Conservation (phyloP, 352 stramenopile species). For the Phytophthora foliorum region DNA sequence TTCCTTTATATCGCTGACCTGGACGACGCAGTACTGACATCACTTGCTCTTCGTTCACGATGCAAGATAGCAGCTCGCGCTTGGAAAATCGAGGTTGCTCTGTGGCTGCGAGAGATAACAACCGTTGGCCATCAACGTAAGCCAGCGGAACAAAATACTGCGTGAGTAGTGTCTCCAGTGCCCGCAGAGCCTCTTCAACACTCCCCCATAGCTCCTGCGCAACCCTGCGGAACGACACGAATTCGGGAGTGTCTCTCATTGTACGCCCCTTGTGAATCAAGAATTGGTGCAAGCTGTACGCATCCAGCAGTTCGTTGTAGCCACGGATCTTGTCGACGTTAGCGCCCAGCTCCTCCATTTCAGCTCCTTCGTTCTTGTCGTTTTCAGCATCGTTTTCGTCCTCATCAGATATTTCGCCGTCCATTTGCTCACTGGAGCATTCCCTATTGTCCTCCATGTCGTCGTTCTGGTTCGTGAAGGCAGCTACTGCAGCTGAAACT, state of each 20-base stretch:
- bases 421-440: constrained; percentile 23
- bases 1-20: constrained; percentile 84
- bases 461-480: constrained; percentile 46
- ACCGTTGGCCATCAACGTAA: constrained; percentile 85
- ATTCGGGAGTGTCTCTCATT: constrained; percentile 88
- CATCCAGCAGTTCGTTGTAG: constrained; percentile 85
- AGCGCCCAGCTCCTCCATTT: constrained; percentile 72
- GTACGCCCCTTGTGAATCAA: constrained; percentile 88
- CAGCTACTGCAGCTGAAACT: constrained; percentile 27
- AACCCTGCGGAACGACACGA: constrained; percentile 85
- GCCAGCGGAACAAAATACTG: constrained; percentile 90
- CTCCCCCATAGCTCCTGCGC: constrained; percentile 86
- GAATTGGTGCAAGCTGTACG: constrained; percentile 90
- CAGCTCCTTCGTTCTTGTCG: constrained; percentile 35
- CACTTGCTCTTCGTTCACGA: constrained; percentile 92
- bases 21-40: constrained; percentile 65
- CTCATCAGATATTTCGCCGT: constrained; percentile 28
- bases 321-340: constrained; percentile 86
- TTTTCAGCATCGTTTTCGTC: constrained; percentile 25
- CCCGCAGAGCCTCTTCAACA: constrained; percentile 76
- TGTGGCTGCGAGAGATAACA: constrained; percentile 79
- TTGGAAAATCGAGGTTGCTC: constrained; percentile 59
- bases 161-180: constrained; percentile 78
- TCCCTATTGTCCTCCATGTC: constrained; percentile 22
- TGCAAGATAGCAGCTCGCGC: constrained; percentile 77